Evolutionary conservation across 371 early-diverging fungal genomes (phyloP).

Genomic region (Batrachochytrium dendrobatidis): DNA sequence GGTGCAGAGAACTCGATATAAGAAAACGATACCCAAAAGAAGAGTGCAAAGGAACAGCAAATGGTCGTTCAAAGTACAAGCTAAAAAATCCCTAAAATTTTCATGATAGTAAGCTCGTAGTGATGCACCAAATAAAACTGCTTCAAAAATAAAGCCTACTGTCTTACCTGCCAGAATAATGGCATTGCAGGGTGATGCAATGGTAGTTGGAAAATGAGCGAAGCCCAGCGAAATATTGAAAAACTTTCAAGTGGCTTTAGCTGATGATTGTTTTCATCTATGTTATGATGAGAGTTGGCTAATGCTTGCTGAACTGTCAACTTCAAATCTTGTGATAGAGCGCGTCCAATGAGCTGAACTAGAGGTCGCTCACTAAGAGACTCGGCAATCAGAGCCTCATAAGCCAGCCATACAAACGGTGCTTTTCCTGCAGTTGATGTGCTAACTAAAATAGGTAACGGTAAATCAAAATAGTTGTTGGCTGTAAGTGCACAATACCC

Average conservation of each 20-base stretch:
- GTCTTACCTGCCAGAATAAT: constrained; percentile 45
- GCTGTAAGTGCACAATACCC: too few relatives aligned
- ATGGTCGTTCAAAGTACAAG: background rate
- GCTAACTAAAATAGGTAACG: too few relatives aligned
- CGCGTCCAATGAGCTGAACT: constrained; percentile 33
- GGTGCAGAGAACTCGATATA: background rate
- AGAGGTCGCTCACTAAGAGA: constrained; percentile 34
- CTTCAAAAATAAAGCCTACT: too few relatives aligned
- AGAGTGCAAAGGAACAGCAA: background rate
- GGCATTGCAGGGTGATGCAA: constrained; percentile 47
- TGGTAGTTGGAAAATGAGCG: constrained; percentile 39
- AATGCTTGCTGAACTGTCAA: constrained; percentile 5
- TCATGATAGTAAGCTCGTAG: too few relatives aligned
- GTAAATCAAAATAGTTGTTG: too few relatives aligned
- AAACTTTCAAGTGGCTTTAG: constrained; percentile 47
- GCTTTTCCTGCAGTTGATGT: too few relatives aligned
- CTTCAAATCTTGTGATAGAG: constrained; percentile 10
- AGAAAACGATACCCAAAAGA: constrained; percentile 3
- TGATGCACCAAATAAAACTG: too few relatives aligned
- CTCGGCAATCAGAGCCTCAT: constrained; percentile 48
- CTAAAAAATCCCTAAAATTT: constrained; percentile 5
- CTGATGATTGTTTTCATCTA: too few relatives aligned
- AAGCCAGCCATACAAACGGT: constrained; percentile 60
- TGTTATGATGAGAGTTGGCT: too few relatives aligned
- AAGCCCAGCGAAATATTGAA: constrained; percentile 49